A percentile compares a stretch with the other conserved stretches of the same genome.
Evolutionary conservation across 2,329 filamentous ascomycete species (phyloP).

Genomic region (Salinomyces thailandicus): DNA sequence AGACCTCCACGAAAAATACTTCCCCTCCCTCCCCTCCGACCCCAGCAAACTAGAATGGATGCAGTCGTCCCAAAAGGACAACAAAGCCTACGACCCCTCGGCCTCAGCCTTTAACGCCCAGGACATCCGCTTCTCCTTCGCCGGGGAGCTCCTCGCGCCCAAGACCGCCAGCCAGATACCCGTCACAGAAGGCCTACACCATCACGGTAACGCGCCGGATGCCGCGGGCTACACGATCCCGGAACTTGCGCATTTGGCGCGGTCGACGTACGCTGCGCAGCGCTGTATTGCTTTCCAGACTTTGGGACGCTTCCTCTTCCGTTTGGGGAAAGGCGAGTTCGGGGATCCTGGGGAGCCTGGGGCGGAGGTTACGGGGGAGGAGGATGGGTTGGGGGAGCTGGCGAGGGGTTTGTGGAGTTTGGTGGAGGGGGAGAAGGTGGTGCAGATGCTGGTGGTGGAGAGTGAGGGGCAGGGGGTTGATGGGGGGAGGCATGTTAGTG

Average conservation of each 20-base stretch:
- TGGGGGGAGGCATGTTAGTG: conserved; percentile 57
- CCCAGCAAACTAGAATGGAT: conserved; percentile 86
- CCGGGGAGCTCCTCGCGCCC: conserved; percentile 69
- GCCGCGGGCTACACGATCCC: conserved; percentile 88
- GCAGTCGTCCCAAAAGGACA: conserved; percentile 47
- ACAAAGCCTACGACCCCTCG: conserved; percentile 69
- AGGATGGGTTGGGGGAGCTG: conserved; percentile 34
- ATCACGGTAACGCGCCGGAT: conserved; percentile 85
- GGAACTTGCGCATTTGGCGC: conserved; percentile 69
- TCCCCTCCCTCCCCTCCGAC: conserved; percentile 75
- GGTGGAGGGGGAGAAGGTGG: conserved; percentile 62
- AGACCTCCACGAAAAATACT: conserved; percentile 85
- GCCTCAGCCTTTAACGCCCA: conserved; percentile 61
- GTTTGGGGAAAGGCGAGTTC: conserved; percentile 65
- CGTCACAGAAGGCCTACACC: conserved; percentile 71
- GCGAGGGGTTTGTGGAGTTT: conserved; percentile 75
- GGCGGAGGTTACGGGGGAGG: conserved; percentile 32
- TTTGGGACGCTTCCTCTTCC: conserved; percentile 71
- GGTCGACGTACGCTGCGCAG: conserved; percentile 76
- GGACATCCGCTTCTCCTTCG: conserved; percentile 80
- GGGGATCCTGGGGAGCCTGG: conserved; percentile 40
- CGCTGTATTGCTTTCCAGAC: conserved; percentile 87
- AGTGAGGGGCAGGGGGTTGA: conserved; percentile 51
- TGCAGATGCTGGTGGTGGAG: conserved; percentile 68
- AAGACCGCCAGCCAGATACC: conserved; percentile 63